Base-by-base conservation (phyloP, 1,284 basidiomycete genomes). In the Microbotryum intermedium region DNA sequence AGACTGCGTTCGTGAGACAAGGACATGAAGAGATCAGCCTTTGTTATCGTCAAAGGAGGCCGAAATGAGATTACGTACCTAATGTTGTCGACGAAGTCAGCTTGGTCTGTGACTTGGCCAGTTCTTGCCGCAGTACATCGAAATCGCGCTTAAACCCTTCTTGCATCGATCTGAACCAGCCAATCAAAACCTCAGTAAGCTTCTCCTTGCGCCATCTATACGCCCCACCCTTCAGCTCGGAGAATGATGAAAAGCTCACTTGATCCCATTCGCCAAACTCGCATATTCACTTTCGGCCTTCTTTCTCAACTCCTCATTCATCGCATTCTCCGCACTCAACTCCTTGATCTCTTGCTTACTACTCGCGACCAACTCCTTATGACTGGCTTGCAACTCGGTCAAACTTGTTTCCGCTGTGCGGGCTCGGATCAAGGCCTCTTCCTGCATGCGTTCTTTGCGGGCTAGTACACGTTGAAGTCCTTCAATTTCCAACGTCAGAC, bases 401-500 rank as follows among this genome's bases (percentile, higher is more conserved):
- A 70, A 54, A 13, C 72, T 67, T 3, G 49, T 39, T 54, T 76
- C 74, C 5, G 75, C 74, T 26, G 66, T 59, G 0, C 73, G 63
- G 1, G 74, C 73, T 0, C 75, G 68, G 9, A 68, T 65, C 16
- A 75, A 68, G 21, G 71, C 69, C 48, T 92, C 89, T 73, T 88
- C 84, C 60, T 90, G 75, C 58, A 90, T 72, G 59, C 90, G 79
- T 74, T 92, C 89, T 72, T 92, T 92, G 59, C 89, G 79, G 28
- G 86, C 82, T 11, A 92, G 84, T 20, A 90, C 88, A 67, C 88
- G 87, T 69, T 88, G 88, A 62, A 90, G 73, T 2, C 84, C 84
- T 72, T 92, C 89, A 71, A 89, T 90, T 75, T 92, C 90, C 54
- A 88, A 72, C 57, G 87, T 76, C 58, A 90, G 74, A 50, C 89